phyloP scores from a whole-genome alignment of 768 basidiomycete genomes.

The Tephrocybe sp. region DNA sequence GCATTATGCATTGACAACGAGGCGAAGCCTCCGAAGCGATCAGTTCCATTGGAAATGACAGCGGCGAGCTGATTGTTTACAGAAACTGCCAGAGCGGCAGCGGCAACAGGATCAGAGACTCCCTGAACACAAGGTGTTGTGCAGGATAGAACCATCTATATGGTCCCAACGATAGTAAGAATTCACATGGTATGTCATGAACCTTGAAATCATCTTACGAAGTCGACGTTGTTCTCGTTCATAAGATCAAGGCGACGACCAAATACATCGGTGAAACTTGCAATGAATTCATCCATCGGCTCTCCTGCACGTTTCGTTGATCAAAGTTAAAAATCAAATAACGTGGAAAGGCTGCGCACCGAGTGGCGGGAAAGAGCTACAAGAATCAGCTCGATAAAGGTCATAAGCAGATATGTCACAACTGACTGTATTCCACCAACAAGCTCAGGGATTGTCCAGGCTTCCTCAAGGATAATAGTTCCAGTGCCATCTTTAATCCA shows the following conservation, averaged over 20 bases:
- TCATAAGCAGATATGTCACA: background rate
- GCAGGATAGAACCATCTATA: slow-evolving; percentile 39
- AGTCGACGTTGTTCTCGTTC: slow-evolving; percentile 36
- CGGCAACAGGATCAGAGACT: slow-evolving; percentile 29
- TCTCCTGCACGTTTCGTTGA: slow-evolving; percentile 20
- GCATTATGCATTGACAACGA: slow-evolving; percentile 43
- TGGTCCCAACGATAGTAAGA: background rate
- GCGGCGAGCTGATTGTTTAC: slow-evolving; percentile 36
- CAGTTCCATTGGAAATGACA: slow-evolving; percentile 35
- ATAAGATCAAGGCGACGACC: slow-evolving; percentile 33
- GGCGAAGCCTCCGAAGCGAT: slow-evolving; percentile 40
- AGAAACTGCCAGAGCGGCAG: slow-evolving; percentile 29
- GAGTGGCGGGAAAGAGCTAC: slow-evolving; percentile 17
- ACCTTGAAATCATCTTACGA: slow-evolving; percentile 20
- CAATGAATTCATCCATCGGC: slow-evolving; percentile 25
- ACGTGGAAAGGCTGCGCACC: slow-evolving; percentile 13
- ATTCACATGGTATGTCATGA: background rate
- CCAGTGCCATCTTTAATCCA: slow-evolving; percentile 34
- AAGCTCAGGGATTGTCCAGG: slow-evolving; percentile 35
- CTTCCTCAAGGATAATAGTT: slow-evolving; percentile 37
- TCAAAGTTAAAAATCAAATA: background rate
- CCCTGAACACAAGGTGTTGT: slow-evolving; percentile 36
- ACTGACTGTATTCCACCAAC: slow-evolving; percentile 23
- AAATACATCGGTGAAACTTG: slow-evolving; percentile 36
- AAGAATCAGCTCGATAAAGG: background rate